Evolutionary conservation across 1,139 yeast species (phyloP).

Genomic region (Zhuliangozyma parablackwelliae): DNA sequence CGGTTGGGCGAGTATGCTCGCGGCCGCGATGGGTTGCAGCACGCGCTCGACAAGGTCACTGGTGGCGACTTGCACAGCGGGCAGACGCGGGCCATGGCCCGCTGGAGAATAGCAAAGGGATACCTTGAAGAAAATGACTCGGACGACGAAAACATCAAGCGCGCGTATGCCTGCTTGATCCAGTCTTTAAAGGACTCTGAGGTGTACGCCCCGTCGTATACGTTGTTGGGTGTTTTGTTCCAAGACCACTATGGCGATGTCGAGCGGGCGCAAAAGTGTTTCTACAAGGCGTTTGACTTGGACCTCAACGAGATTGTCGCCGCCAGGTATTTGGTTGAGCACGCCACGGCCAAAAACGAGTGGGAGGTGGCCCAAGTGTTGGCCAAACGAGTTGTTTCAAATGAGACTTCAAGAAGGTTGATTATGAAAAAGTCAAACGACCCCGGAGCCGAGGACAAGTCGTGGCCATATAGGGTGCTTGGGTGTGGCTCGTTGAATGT

Average conservation of each 20-base stretch:
- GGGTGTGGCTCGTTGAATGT: slow-evolving; percentile 75
- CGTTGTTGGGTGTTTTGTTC: slow-evolving; percentile 74
- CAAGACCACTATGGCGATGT: slow-evolving; percentile 53
- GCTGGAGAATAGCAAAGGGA: slow-evolving; percentile 74
- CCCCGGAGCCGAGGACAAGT: slow-evolving; percentile 22
- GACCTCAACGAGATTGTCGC: slow-evolving; percentile 74
- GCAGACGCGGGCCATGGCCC: slow-evolving; percentile 54
- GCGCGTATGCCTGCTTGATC: slow-evolving; percentile 51
- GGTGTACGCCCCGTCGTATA: slow-evolving; percentile 69
- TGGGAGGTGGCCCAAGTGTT: slow-evolving; percentile 86
- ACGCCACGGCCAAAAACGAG: slow-evolving; percentile 61
- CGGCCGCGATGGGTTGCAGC: slow-evolving; percentile 52
- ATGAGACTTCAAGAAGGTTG: slow-evolving; percentile 54
- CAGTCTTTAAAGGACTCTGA: slow-evolving; percentile 61
- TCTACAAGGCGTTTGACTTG: slow-evolving; percentile 83
- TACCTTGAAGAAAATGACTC: slow-evolving; percentile 22
- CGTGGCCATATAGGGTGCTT: slow-evolving; percentile 87
- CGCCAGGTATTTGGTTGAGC: slow-evolving; percentile 66
- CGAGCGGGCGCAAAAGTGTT: slow-evolving; percentile 78
- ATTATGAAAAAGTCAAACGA: slow-evolving; percentile 33
- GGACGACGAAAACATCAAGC: slow-evolving; percentile 26
- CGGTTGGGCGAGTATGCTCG: slow-evolving; percentile 44
- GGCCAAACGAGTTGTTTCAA: slow-evolving; percentile 58
- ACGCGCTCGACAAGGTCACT: slow-evolving; percentile 37
- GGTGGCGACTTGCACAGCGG: slow-evolving; percentile 51